These are phyloP conservation scores for Nemania serpens DNA, from an alignment of 2,329 filamentous ascomycete species.

Conservation along the genomic window DNA sequence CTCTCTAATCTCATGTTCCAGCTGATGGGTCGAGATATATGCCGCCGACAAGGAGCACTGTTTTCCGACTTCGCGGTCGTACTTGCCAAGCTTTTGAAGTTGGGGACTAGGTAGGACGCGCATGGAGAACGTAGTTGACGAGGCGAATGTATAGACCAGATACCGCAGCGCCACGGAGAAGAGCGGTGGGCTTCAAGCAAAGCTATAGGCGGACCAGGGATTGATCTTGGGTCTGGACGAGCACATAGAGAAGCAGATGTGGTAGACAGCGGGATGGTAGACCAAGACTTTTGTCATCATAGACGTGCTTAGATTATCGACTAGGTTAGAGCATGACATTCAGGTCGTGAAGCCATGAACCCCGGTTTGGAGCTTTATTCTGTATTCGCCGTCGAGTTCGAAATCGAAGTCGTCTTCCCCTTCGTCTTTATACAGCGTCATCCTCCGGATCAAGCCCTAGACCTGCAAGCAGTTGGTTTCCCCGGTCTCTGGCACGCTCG, in stretches of 20 bases:
- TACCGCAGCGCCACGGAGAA: slow-evolving; percentile 43
- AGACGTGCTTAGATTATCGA: slow-evolving; percentile 23
- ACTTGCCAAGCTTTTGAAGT: slow-evolving; percentile 64
- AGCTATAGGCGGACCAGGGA: slow-evolving; percentile 39
- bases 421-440: not conserved
- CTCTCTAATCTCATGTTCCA: slow-evolving; percentile 57
- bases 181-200: slow-evolving; percentile 41
- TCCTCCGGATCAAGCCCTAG: slow-evolving; percentile 12
- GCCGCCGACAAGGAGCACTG: slow-evolving; percentile 65
- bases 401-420: not conserved
- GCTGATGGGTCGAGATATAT: slow-evolving; percentile 62
- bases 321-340: not conserved
- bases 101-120: slow-evolving; percentile 62
- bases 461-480: slow-evolving; percentile 25
- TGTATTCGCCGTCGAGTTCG: not conserved
- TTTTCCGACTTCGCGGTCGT: slow-evolving; percentile 61
- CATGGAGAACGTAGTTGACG: slow-evolving; percentile 57
- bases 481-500: slow-evolving; percentile 28
- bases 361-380: not conserved
- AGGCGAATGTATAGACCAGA: slow-evolving; percentile 58
- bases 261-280: slow-evolving; percentile 4
- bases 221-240: not conserved
- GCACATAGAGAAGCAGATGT: slow-evolving; percentile 3
- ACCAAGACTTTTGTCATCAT: slow-evolving; percentile 11
- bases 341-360: not conserved